Percentiles rank a stretch among this genome's conserved stretches.
Evolutionary conservation across 441 rosid genomes (phyloP).

Genomic region (Populus tomentosa): DNA sequence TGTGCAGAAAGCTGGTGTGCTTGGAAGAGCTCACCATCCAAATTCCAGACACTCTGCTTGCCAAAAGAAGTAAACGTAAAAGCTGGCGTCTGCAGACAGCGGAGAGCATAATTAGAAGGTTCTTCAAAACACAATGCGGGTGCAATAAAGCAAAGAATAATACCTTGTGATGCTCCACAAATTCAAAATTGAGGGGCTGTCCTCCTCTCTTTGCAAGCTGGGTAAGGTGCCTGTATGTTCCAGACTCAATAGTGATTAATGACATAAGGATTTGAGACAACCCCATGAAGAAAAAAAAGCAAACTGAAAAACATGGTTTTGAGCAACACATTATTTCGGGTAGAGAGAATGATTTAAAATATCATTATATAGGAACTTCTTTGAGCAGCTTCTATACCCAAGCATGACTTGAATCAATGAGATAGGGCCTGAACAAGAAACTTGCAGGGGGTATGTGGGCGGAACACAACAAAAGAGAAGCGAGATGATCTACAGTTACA

Average conservation of each 20-base stretch:
- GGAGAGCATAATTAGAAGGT: slow-evolving; percentile 5
- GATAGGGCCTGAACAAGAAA: no score
- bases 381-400: no score
- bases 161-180: slow-evolving; percentile 92
- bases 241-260: neutral
- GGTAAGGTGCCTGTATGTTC: slow-evolving; percentile 68
- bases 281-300: neutral
- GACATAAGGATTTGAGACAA: neutral
- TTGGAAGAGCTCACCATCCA: slow-evolving; percentile 87
- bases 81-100: slow-evolving; percentile 56
- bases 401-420: no score
- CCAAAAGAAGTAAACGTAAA: slow-evolving; percentile 82
- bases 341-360: no score
- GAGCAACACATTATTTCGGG: no score
- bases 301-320: no score
- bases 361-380: no score
- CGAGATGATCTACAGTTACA: neutral
- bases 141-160: slow-evolving; percentile 1
- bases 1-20: slow-evolving; percentile 91
- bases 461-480: no score
- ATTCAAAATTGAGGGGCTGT: slow-evolving; percentile 69
- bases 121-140: neutral
- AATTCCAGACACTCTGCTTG: slow-evolving; percentile 81
- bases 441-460: no score
- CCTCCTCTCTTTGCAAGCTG: slow-evolving; percentile 86